Conservation (phyloP, 306 rosid genomes). For the Oemleria cerasiformis region DNA sequence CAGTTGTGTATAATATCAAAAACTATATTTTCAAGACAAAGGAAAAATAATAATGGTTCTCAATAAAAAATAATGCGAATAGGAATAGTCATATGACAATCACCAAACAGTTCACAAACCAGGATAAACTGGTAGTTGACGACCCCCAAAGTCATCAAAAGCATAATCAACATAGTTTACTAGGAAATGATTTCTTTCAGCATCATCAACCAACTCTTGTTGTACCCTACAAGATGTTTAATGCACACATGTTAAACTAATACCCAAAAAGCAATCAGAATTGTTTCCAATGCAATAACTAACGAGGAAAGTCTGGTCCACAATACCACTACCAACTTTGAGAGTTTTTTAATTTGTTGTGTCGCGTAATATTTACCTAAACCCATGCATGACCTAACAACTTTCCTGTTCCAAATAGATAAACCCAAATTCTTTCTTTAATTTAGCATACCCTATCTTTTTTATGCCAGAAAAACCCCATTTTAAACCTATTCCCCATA, state of each 20-base stretch:
- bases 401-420: not conserved
- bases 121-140: constrained; percentile 97
- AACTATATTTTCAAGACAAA: not conserved
- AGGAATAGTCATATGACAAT: constrained; percentile 19
- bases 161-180: constrained; percentile 94
- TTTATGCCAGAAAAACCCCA: too few species aligned
- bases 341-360: not conserved
- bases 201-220: constrained; percentile 96
- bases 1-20: not conserved
- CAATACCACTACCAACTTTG: not conserved
- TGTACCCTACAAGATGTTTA: constrained; percentile 72
- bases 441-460: not conserved
- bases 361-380: not conserved
- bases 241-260: constrained; percentile 19
- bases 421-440: not conserved
- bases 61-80: constrained; percentile 5
- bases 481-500: too few species aligned
- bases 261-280: constrained; percentile 13
- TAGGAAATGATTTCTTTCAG: constrained; percentile 92
- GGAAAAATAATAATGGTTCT: not conserved
- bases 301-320: constrained; percentile 2
- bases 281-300: constrained; percentile 4
- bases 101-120: constrained; percentile 91
- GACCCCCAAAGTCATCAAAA: constrained; percentile 99
- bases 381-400: not conserved